Evolutionary conservation across 345 rosid genomes (phyloP).

Genomic region (Diplotaxis tenuifolia): DNA sequence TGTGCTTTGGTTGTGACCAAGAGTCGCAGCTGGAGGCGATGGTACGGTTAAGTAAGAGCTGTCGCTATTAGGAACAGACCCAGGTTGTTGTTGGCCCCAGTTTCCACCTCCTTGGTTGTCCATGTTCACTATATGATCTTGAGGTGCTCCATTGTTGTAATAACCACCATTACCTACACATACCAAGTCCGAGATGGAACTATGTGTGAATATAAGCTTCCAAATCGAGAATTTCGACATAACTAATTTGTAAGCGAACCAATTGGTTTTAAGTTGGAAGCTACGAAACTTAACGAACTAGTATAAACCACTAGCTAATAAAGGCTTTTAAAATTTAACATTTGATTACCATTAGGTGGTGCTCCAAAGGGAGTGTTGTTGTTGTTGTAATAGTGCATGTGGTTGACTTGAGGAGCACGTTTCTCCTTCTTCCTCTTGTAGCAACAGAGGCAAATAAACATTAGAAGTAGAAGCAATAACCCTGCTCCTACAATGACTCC

Average conservation of each 20-base stretch:
- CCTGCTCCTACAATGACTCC: constrained; percentile 44
- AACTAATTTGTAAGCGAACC: not conserved
- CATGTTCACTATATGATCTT: constrained; percentile 26
- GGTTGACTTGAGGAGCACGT: constrained; percentile 22
- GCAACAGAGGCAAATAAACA: constrained; percentile 37
- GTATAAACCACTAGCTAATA: not conserved
- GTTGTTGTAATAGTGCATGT: constrained; percentile 36
- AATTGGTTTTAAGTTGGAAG: not conserved
- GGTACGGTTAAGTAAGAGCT: constrained; percentile 51
- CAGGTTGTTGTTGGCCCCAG: constrained; percentile 26
- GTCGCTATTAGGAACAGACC: constrained; percentile 38
- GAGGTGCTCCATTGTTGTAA: constrained; percentile 29
- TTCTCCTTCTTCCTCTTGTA: constrained; percentile 39
- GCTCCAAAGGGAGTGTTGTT: constrained; percentile 33
- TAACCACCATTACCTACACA: constrained; percentile 38
- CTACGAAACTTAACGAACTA: not conserved
- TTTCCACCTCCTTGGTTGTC: constrained; percentile 40
- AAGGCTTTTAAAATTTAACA: not conserved
- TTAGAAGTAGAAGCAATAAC: constrained; percentile 33
- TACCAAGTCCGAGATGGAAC: not conserved
- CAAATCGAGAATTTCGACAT: not conserved
- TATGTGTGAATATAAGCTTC: not conserved
- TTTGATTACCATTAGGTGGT: constrained; percentile 15
- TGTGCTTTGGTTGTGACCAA: constrained; percentile 61
- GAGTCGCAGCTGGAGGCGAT: constrained; percentile 45